Evolutionary conservation across 2,329 filamentous ascomycete genomes (phyloP), one percentile per base, ranked within the genome.

Genomic region (Harringtonia aguacate): DNA sequence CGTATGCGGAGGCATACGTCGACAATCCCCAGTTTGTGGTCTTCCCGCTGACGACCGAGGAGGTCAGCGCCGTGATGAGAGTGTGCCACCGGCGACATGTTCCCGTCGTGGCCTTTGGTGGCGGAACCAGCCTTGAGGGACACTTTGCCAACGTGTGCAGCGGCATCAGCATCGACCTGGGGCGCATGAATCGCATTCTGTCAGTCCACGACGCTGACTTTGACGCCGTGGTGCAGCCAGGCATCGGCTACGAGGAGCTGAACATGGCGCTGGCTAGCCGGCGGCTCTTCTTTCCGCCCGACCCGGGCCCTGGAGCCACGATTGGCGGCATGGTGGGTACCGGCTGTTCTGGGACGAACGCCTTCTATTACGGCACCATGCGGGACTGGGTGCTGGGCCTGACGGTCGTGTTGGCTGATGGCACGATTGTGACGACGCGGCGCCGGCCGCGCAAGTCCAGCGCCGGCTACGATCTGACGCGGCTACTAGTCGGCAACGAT

Each of bases 41-140:
- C 30, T 89, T 80, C 57, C 88, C 88, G 0, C 69, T 65, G 33
- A 77, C 73, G 29, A 95, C 88, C 1, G 81, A 88, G 52, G 82
- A 95, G 55, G 86, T 94, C 5, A 82, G 82, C 14, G 69, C 73
- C 49, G 77, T 95, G 47, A 90, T 94, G 82, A 90, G 90, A 65
- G 66, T 94, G 43, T 94, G 88, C 65, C 85, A 94, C 59, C 64
- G 69, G 55, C 72, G 88, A 35, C 71, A 73, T 45, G 90, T 95
- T 48, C 88, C 88, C 7, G 86, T 94, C 18, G 88, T 86, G 4
- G 73, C 71, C 3, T 47, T 41, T 31, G 37, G 41, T 4, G 85
- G 84, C 12, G 85, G 84, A 27, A 88, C 85, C 3, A 86, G 81
- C 54, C 62, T 90, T 27, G 85, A 90, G 58, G 85, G 85, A 0